Evolutionary conservation across 2,329 filamentous ascomycete species (phyloP).

Genomic region (Colletotrichum sidae): DNA sequence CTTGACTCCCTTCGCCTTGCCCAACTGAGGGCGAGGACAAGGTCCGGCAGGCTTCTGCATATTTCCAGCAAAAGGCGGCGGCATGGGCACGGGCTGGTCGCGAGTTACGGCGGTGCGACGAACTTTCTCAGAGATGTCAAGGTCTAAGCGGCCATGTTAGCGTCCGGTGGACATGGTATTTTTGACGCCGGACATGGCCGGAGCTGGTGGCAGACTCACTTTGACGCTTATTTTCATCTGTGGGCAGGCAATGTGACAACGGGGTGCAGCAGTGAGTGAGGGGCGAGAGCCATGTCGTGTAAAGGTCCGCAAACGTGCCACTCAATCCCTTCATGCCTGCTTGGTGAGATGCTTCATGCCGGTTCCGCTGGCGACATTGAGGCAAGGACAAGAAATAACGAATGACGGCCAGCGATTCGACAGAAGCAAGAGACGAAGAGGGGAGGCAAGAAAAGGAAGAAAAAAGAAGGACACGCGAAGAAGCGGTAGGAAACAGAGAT

Average conservation of each 20-base stretch:
- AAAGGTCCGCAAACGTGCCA: slow-evolving; percentile 55
- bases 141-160: slow-evolving; percentile 38
- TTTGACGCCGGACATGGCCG: not conserved
- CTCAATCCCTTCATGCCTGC: slow-evolving; percentile 54
- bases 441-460: slow-evolving; percentile 8
- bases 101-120: slow-evolving; percentile 42
- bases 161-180: slow-evolving; percentile 16
- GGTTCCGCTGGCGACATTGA: slow-evolving; percentile 16
- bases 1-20: slow-evolving; percentile 48
- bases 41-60: slow-evolving; percentile 38
- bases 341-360: slow-evolving; percentile 33
- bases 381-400: slow-evolving; percentile 18
- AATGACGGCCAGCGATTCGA: slow-evolving; percentile 37
- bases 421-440: slow-evolving; percentile 20
- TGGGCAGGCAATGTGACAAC: slow-evolving; percentile 47
- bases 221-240: slow-evolving; percentile 52
- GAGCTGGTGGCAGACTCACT: slow-evolving; percentile 46
- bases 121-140: slow-evolving; percentile 41
- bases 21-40: slow-evolving; percentile 42
- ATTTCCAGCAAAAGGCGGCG: slow-evolving; percentile 44
- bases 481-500: slow-evolving; percentile 26
- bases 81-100: slow-evolving; percentile 46
- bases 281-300: slow-evolving; percentile 60
- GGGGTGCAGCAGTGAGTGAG: slow-evolving; percentile 59
- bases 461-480: slow-evolving; percentile 8